Percentiles rank a stretch among this genome's conserved stretches.
These are phyloP conservation scores for Phytophthora pseudosyringae DNA, from an alignment of 352 stramenopile species.

Conservation along the genomic window DNA sequence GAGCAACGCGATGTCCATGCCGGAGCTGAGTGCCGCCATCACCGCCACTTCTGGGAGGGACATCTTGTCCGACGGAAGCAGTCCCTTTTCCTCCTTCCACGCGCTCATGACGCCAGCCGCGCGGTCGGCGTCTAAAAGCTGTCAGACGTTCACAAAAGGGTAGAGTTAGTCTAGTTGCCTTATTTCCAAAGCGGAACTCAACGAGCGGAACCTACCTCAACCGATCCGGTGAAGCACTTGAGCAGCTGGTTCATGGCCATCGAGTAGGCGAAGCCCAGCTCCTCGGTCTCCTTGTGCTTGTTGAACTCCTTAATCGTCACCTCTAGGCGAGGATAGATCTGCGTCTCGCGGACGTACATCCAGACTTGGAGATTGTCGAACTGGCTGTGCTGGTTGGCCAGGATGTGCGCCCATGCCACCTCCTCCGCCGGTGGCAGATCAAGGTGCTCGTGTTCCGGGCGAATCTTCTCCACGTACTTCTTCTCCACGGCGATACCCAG, in stretches of 20 bases:
- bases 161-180: constrained; percentile 9
- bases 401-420: constrained; percentile 82
- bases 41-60: constrained; percentile 62
- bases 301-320: constrained; percentile 61
- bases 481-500: constrained; percentile 81
- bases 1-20: constrained; percentile 66
- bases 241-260: constrained; percentile 80
- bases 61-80: constrained; percentile 36
- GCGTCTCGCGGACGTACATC: constrained; percentile 81
- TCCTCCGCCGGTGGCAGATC: constrained; percentile 57
- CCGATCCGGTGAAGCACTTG: constrained; percentile 80
- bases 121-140: constrained; percentile 64
- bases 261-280: constrained; percentile 83
- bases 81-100: constrained; percentile 37
- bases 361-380: constrained; percentile 90
- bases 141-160: background rate
- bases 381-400: constrained; percentile 80
- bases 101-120: constrained; percentile 45
- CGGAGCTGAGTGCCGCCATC: constrained; percentile 56
- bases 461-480: constrained; percentile 78
- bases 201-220: constrained; percentile 59
- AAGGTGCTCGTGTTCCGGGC: constrained; percentile 47
- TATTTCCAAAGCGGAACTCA: background rate
- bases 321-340: constrained; percentile 79
- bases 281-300: constrained; percentile 67